A percentile compares a stretch with the other conserved stretches of the same genome.
Evolutionary conservation across 1,139 yeast genomes (phyloP).

Genomic region (Hemisphaericaspora xylanilytica): DNA sequence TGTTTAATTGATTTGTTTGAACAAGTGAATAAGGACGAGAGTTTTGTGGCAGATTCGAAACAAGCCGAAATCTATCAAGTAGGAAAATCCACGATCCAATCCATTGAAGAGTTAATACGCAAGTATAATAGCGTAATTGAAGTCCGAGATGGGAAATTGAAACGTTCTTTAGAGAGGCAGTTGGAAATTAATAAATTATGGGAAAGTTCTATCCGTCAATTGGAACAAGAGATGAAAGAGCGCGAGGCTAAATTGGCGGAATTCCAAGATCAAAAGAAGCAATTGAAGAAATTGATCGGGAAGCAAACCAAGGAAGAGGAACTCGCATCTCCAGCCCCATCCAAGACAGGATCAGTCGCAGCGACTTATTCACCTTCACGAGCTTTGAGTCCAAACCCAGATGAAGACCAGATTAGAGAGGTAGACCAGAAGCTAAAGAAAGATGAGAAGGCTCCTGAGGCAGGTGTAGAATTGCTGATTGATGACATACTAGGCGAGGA

Average conservation of each 20-base stretch:
- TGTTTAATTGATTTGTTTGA: constrained; percentile 58
- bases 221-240: constrained; percentile 76
- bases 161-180: constrained; percentile 65
- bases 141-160: constrained; percentile 45
- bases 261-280: constrained; percentile 68
- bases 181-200: constrained; percentile 80
- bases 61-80: constrained; percentile 29
- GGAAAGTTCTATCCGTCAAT: constrained; percentile 84
- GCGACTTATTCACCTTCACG: constrained; percentile 3
- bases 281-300: constrained; percentile 57
- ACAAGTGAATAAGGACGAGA: constrained; percentile 21
- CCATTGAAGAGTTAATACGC: constrained; percentile 42
- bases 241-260: constrained; percentile 73
- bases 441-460: constrained; percentile 6
- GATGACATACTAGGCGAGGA: constrained; percentile 56
- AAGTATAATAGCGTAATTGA: constrained; percentile 42
- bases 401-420: constrained; percentile 11
- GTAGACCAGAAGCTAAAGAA: constrained; percentile 11
- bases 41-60: constrained; percentile 12
- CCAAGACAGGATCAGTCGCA: constrained; percentile 9
- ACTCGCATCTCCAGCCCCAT: constrained; percentile 9
- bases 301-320: constrained; percentile 4
- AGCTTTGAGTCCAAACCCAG: constrained; percentile 8
- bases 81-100: constrained; percentile 42
- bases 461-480: constrained; percentile 19